Conservation (phyloP, 73 alveolate genomes). For the Symbiodinium natans region DNA sequence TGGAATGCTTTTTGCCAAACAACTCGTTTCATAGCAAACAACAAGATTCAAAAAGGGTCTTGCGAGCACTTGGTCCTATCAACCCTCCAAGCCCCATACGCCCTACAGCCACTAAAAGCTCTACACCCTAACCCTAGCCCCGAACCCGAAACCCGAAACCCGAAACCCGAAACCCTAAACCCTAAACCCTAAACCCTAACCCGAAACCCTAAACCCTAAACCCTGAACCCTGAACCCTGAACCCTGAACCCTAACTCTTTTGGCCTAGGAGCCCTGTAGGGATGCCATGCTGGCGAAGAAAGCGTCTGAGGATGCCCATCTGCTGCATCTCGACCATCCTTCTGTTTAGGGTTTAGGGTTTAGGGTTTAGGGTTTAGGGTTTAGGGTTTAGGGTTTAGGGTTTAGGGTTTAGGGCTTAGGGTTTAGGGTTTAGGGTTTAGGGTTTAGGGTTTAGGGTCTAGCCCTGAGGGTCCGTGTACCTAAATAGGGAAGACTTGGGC, state of each 20-base stretch:
- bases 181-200: background rate
- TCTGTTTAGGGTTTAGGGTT: background rate
- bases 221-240: background rate
- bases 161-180: background rate
- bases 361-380: background rate
- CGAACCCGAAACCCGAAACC: background rate
- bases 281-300: background rate
- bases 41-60: too few relatives aligned
- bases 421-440: too few relatives aligned
- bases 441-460: too few relatives aligned
- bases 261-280: background rate
- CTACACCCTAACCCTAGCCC: too few relatives aligned
- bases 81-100: too few relatives aligned
- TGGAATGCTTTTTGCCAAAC: too few relatives aligned
- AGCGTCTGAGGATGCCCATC: background rate
- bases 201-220: background rate
- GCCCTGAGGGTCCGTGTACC: too few relatives aligned
- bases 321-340: background rate
- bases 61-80: too few relatives aligned
- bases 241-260: background rate
- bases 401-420: background rate
- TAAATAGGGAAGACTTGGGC: too few relatives aligned
- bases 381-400: background rate
- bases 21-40: too few relatives aligned
- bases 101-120: too few relatives aligned